Evolutionary conservation across 306 rosid genomes (phyloP), one percentile per base, ranked within the genome.

Genomic region (Sechiopsis laciniata): DNA sequence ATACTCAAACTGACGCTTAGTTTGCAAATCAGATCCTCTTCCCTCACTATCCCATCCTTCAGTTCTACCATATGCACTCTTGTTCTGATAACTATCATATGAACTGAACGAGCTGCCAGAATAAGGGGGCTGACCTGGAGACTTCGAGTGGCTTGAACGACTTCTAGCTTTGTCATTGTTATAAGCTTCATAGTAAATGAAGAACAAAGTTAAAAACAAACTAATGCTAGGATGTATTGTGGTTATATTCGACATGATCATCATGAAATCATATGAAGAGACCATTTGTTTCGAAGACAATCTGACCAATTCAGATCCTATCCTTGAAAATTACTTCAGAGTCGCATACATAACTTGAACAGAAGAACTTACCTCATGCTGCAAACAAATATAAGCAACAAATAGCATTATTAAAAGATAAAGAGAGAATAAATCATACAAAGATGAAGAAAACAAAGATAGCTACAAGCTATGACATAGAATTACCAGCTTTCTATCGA

Each of bases 331-430:
- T 66, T 76, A 85, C 87, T 86, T 86, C 90, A 83, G 90, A 83
- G 87, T 79, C 72, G 80, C 75, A 79, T 89, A 84, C 83, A 87
- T 74, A 89, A 87, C 91, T 83, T 85, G 90, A 86, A 88, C 84
- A 85, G 81, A 86, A 85, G 93, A 87, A 95, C 99, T 95, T 95
- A 95, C 97, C 99, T 91, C 88, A 81, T 80, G 95, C 96, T 84
- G 97, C 99, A 89, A 85, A 85, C 87, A 91, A 89, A 86, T 68
- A 84, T 78, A 89, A 78, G 84, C 64, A 82, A 81, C 76, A 87
- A 71, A 81, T 74, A 69, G 67, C 80, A 78, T 81, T 46, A 80
- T 83, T 85, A 87, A 76, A 79, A 76, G 46, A 13, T 78, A 76
- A 48, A 69, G 66, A 54, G 48, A 72, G 54, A 68, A 64, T 54